Base-by-base conservation (phyloP, 805 yeast genomes). In the Huiozyma sinensis region DNA sequence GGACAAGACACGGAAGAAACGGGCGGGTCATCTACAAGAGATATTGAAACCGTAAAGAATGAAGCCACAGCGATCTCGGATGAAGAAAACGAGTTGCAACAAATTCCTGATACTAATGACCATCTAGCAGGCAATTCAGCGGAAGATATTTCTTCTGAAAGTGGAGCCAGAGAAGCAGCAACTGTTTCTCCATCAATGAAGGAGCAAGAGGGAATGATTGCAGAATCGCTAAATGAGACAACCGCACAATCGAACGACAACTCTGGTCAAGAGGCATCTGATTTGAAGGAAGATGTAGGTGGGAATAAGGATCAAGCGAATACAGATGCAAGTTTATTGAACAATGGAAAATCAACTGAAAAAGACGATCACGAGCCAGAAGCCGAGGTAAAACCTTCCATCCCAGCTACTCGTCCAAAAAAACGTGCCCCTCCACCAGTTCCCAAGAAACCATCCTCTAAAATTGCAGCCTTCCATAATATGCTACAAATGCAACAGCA, bases 401-500 rank as follows among this genome's bases (percentile, higher is more conserved):
- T 44, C 6, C 45, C 49, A 12, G 28, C 38, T 6, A 40, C 33
- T 1, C 44, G 46, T 39, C 44, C 48, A 36, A 42, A 37, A 32
- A 63, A 55, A 34, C 57, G 53, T 36, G 66, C 68, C 1, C 75
- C 86, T 10, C 87, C 87, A 6, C 81, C 78, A 30, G 79, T 79
- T 27, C 90, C 90, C 3, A 82, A 82, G 54, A 83, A 83, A 52
- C 78, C 86, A 12, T 82, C 90, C 0, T 79, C 87, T 1, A 81
- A 72, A 49, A 83, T 83, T 47, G 88, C 89, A 1, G 88, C 88
- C 0, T 83, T 83, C 59, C 94, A 83, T 56, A 83, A 81, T 54
- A 77, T 81, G 82, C 67, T 83, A 44, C 75, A 74, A 41, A 68
- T 70, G 47, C 72, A 70, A 48, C 79, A 75, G 54, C 57, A 61